These are phyloP conservation scores for Trichosanthes truncata DNA, from an alignment of 306 rosid genomes.

Conservation along the genomic window DNA sequence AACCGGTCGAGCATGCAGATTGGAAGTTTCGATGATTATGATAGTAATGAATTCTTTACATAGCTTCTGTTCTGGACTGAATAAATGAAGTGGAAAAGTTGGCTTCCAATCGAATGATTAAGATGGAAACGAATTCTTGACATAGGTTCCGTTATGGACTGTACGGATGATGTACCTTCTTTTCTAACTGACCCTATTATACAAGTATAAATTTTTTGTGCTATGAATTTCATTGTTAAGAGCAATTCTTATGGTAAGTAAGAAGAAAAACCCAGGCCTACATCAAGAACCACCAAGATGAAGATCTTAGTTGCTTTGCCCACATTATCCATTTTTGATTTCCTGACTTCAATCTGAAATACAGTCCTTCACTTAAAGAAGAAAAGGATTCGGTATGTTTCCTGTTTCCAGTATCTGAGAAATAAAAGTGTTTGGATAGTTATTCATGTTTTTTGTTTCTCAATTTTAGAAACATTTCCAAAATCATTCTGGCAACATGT, in stretches of 20 bases:
- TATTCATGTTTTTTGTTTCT: no score
- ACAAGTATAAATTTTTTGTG: not conserved
- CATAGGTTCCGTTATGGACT: not conserved
- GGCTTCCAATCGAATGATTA: not conserved
- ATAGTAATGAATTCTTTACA: not conserved
- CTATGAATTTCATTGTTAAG: not conserved
- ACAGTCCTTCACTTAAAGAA: no score
- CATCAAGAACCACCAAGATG: conserved; percentile 50
- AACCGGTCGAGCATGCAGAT: not conserved
- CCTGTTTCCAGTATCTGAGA: no score
- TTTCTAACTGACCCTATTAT: not conserved
- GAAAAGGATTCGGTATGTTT: no score
- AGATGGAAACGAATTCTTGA: not conserved
- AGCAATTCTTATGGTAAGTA: not conserved
- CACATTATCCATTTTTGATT: conserved; percentile 20
- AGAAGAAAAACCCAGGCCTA: conserved; percentile 34
- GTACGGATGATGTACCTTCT: not conserved
- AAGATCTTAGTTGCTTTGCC: conserved; percentile 94
- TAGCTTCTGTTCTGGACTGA: not conserved
- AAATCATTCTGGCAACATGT: no score
- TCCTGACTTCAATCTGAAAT: no score
- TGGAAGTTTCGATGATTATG: not conserved
- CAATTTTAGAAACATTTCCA: no score
- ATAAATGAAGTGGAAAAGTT: not conserved
- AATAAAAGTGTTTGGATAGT: no score